These are phyloP conservation scores for Phialophora chinensis DNA, from an alignment of 2,329 filamentous ascomycete genomes.

Conservation along the genomic window DNA sequence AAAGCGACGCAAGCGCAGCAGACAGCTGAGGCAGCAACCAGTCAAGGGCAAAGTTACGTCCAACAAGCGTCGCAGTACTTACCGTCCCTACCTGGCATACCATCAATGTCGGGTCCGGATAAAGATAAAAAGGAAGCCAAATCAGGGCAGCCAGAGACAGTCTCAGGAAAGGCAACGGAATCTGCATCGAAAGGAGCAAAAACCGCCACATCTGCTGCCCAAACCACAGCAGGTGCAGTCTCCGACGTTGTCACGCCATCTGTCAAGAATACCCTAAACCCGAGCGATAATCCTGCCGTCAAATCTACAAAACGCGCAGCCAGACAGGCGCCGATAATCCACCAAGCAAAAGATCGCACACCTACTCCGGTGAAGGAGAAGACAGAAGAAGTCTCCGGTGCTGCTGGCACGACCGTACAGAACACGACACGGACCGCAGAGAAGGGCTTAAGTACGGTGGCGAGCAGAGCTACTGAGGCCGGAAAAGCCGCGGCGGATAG, in stretches of 20 bases:
- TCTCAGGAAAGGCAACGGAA: constrained; percentile 22
- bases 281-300: constrained; percentile 36
- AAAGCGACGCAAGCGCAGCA: constrained; percentile 24
- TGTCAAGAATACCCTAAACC: constrained; percentile 34
- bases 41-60: constrained; percentile 34
- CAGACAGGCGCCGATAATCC: constrained; percentile 31
- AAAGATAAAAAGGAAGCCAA: constrained; percentile 40
- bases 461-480: constrained; percentile 25
- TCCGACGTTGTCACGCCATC: constrained; percentile 32
- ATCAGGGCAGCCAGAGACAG: constrained; percentile 31
- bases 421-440: constrained; percentile 33
- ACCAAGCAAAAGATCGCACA: constrained; percentile 34
- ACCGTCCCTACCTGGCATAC: constrained; percentile 34
- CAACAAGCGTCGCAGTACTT: constrained; percentile 37
- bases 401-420: constrained; percentile 29
- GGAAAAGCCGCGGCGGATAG: constrained; percentile 15
- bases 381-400: constrained; percentile 24
- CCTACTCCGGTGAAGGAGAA: constrained; percentile 25
- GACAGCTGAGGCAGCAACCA: constrained; percentile 9
- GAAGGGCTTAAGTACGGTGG: constrained; percentile 24
- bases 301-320: constrained; percentile 30
- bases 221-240: constrained; percentile 30
- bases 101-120: constrained; percentile 21
- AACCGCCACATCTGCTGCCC: constrained; percentile 26
- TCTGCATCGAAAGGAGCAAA: constrained; percentile 28